Evolutionary conservation across 2,329 filamentous ascomycete genomes (phyloP), one percentile per base, ranked within the genome.

Genomic region (Fusarium ambrosium): DNA sequence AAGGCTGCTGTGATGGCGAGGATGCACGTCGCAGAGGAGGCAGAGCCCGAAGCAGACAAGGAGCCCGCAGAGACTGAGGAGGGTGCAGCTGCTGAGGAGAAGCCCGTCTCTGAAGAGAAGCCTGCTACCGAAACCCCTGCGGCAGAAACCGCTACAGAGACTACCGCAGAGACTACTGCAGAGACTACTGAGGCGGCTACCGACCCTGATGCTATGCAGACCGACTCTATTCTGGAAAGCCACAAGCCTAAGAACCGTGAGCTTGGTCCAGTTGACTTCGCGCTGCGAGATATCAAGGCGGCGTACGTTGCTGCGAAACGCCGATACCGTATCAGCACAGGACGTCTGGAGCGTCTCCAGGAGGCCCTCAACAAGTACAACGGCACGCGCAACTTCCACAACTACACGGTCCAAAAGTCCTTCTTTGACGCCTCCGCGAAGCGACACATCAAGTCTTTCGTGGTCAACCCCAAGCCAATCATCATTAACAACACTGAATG

Each of bases 351-450:
- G 32, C 92, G 93, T 70, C 90, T 99, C 2, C 94, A 97, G 82
- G 88, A 90, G 37, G 92, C 92, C 0, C 89, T 99, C 11, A 84
- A 91, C 78, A 87, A 89, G 74, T 99, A 97, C 84, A 84, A 93
- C 11, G 97, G 97, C 73, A 98, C 95, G 5, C 89, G 89, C 79
- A 98, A 97, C 86, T 99, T 93, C 87, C 95, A 98, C 89, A 99
- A 99, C 88, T 99, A 97, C 87, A 99, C 97, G 3, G 91, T 99
- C 67, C 93, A 97, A 77, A 99, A 98, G 85, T 87, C 90, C 0
- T 92, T 89, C 85, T 89, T 86, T 41, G 97, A 99, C 80, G 90
- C 95, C 0, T 97, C 95, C 0, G 92, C 95, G 14, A 97, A 96
- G 84, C 92, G 97, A 7, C 92, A 94, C 80, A 99, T 99, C 87